Evolutionary conservation across 192 early-diverging fungal species (phyloP), one percentile per base, ranked within the genome.

Genomic region (Globomyces pollinis-pini): DNA sequence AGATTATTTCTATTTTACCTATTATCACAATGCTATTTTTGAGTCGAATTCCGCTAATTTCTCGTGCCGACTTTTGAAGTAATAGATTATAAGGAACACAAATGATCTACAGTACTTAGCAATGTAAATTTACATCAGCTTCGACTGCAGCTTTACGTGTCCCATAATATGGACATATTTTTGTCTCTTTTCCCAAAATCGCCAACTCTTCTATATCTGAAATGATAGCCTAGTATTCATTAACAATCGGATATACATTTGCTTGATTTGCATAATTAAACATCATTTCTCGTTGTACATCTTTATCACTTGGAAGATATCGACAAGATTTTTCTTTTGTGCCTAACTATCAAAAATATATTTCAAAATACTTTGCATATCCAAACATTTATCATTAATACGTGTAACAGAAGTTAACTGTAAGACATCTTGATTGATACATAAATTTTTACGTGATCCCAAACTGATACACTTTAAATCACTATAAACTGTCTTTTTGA

Each of bases 61-160:
- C 87, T 21, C 94, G 68, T 0, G 89, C 82, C 0, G 78, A 65
- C 44, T 77, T 75, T 38, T 87, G 85, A n/a, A 94, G 68, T 47
- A 94, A 62, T 44, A 89, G 76, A 50, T 89, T 87, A 67, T 97
- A 97, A 1, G 94, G 94, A 28, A 97, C 60, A n/a, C 86, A 84
- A 0, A 97, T 85, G 7, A 94, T 69, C 70, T 91, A 69, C 18
- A 69, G 56, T 34, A n/a, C n/a, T n/a, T 5, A 51, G 30, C 31
- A 20, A 31, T 16, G 76, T 0, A 12, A 42, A 42, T 47, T 28
- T 26, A 3, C 81, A 55, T 85, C 74, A 38, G 78, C 68, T 21
- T 72, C 67, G 31, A 66, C 60, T 28, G 76, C 73, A 0, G 82
- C 72, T 8, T 76, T 65, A 8, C 92, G 68, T 3, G 85, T 66